Conservation (phyloP, 345 rosid species). For the Citrus medica region DNA sequence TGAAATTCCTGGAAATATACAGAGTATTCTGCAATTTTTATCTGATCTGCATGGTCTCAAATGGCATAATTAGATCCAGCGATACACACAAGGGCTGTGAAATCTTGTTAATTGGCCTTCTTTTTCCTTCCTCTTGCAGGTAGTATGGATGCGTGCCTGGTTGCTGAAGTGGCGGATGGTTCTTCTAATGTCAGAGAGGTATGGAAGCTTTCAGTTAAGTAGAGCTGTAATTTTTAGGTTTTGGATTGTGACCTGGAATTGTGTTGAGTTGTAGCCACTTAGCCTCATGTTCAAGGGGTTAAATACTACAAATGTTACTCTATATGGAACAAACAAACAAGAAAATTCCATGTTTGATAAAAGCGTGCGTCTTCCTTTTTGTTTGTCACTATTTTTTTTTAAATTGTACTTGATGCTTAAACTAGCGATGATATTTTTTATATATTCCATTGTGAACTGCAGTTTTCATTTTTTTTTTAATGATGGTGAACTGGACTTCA, state of each 20-base stretch:
- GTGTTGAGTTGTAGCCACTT: not conserved
- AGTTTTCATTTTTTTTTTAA: not conserved
- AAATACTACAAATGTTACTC: not conserved
- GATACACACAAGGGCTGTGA: not conserved
- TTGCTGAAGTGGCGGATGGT: slow-evolving; percentile 83
- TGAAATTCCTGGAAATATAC: not conserved
- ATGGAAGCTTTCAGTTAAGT: slow-evolving; percentile 70
- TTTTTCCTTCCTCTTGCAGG: slow-evolving; percentile 34
- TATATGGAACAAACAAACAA: not conserved
- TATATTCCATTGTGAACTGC: not conserved
- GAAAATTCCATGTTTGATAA: not conserved
- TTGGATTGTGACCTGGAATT: not conserved
- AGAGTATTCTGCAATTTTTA: not conserved
- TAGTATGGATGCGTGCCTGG: slow-evolving; percentile 52
- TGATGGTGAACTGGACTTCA: not conserved
- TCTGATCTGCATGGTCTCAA: not conserved
- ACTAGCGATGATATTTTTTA: no score
- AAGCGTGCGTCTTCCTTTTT: not conserved
- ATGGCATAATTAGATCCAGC: not conserved
- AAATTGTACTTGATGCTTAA: not conserved
- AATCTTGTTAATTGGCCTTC: not conserved
- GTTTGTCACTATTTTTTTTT: not conserved
- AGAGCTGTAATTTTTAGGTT: slow-evolving; percentile 7
- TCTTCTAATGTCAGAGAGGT: slow-evolving; percentile 89
- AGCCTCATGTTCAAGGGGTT: not conserved